phyloP scores from a whole-genome alignment of 305 asterid species.

The Fraxinus ornus region DNA sequence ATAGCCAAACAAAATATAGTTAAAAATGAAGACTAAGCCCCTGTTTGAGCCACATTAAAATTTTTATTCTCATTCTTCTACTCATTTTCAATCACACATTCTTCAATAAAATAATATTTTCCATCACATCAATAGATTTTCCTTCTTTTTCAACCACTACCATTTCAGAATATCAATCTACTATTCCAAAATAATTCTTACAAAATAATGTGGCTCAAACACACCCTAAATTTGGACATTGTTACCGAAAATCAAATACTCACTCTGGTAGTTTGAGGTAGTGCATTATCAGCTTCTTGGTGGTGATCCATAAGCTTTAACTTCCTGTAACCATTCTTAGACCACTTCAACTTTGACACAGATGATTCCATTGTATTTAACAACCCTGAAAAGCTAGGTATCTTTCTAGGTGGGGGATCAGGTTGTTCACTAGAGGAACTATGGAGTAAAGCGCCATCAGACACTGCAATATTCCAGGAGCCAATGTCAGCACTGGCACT shows the following conservation, averaged over 20 bases:
- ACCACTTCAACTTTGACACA: slow-evolving; percentile 66
- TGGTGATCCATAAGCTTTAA: slow-evolving; percentile 52
- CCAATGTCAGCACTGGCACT: slow-evolving; percentile 91
- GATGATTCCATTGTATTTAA: slow-evolving; percentile 66
- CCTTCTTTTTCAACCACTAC: too few relatives aligned
- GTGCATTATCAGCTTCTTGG: slow-evolving; percentile 46
- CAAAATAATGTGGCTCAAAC: too few relatives aligned
- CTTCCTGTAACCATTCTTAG: slow-evolving; percentile 78
- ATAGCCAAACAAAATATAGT: slow-evolving; percentile 3
- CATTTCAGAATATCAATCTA: too few relatives aligned
- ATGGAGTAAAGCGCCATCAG: slow-evolving; percentile 40
- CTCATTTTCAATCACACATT: too few relatives aligned
- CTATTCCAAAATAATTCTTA: too few relatives aligned
- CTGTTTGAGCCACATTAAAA: too few relatives aligned
- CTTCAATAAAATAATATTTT: too few relatives aligned
- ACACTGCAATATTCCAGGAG: slow-evolving; percentile 64
- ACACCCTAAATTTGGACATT: neutral
- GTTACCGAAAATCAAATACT: slow-evolving; percentile 27
- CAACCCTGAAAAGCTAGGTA: slow-evolving; percentile 76
- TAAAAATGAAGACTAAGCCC: neutral
- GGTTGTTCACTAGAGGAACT: slow-evolving; percentile 39
- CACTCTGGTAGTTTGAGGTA: slow-evolving; percentile 64
- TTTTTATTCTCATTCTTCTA: too few relatives aligned
- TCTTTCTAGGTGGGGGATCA: slow-evolving; percentile 63
- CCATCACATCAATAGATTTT: too few relatives aligned